Conservation (phyloP, 352 stramenopile genomes). For the Pythium volutum region DNA sequence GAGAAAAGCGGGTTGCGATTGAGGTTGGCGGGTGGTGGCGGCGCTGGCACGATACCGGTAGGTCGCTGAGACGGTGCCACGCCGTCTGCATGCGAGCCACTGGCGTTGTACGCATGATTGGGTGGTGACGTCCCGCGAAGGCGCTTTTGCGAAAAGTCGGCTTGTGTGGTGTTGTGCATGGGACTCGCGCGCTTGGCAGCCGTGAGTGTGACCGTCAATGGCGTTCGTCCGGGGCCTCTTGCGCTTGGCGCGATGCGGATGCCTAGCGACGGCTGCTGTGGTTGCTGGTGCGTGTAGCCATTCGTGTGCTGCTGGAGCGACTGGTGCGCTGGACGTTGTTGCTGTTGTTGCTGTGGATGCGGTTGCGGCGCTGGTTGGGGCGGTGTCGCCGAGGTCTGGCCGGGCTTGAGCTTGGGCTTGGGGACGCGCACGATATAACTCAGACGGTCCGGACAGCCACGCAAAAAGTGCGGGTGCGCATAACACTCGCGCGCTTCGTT, state of each 20-base stretch:
- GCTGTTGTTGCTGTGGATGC: neutral
- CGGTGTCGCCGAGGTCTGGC: conserved; percentile 13
- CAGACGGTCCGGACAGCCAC: conserved; percentile 44
- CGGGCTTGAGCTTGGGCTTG: conserved; percentile 37
- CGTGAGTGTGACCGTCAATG: conserved; percentile 53
- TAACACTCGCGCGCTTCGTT: conserved; percentile 53
- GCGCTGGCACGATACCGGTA: conserved; percentile 3
- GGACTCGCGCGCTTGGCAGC: conserved; percentile 26
- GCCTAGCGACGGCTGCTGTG: conserved; percentile 11
- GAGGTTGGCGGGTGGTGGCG: conserved; percentile 9
- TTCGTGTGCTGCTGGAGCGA: conserved; percentile 14
- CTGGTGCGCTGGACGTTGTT: neutral
- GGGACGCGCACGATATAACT: conserved; percentile 51
- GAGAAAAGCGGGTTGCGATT: conserved; percentile 56
- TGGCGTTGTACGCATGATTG: neutral
- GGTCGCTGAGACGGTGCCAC: neutral
- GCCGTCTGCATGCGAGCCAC: neutral
- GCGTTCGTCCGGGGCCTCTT: conserved; percentile 8
- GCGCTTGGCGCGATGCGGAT: conserved; percentile 17
- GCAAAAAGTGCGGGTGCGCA: conserved; percentile 49
- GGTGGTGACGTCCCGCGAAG: conserved; percentile 8
- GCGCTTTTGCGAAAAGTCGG: conserved; percentile 14
- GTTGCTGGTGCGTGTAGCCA: conserved; percentile 1
- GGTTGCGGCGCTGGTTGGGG: neutral
- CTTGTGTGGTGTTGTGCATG: conserved; percentile 1